Evolutionary conservation across 225 moss, liverwort and hornwort genomes (phyloP), one percentile per base, ranked within the genome.

Genomic region (Marchantia paleacea): DNA sequence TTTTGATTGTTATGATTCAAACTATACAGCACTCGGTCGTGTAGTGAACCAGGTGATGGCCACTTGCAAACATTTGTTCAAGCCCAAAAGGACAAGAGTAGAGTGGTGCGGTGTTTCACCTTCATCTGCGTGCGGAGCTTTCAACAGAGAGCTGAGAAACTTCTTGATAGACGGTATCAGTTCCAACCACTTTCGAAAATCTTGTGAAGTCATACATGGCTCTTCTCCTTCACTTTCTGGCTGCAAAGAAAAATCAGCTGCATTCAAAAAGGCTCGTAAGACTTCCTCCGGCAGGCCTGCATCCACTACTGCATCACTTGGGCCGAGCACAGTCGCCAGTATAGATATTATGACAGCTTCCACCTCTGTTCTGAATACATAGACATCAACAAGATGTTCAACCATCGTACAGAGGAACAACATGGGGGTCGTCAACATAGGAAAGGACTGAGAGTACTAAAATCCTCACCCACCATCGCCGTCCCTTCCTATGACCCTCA

Each of bases 271-370:
- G 29, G 91, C 92, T 87, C 90, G 90, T 77, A 95, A 65, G 82
- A 84, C 87, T n/a, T 84, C 89, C 55, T 95, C 99, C 26, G 92
- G 89, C 75, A 92, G 83, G 83, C 88, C 86, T 61, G 89, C 90
- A 83, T 87, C 88, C 31, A 84, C 89, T 71, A 90, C 89, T 82
- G 89, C 87, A 57, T 92, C 89, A 30, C 87, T 92, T 63, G 95
- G 89, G 60, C 90, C 95, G 75, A 92, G 85, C 19, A 95, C 99
- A 25, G 99, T 99, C 86, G 91, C 90, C 88, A 99, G 68, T 29
- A 90, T 83, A 9, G 95, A 95, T 77, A 91, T 79, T 5, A 99
- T 80, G 31, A 95, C 95, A 75, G 90, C 92, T 85, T 99, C 99
- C 84, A 94, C 82, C 83, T 99, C 99, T 84, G 91, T 76, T 90